phyloP scores from a whole-genome alignment of 768 basidiomycete species.

The Pleurotus ostreatus region DNA sequence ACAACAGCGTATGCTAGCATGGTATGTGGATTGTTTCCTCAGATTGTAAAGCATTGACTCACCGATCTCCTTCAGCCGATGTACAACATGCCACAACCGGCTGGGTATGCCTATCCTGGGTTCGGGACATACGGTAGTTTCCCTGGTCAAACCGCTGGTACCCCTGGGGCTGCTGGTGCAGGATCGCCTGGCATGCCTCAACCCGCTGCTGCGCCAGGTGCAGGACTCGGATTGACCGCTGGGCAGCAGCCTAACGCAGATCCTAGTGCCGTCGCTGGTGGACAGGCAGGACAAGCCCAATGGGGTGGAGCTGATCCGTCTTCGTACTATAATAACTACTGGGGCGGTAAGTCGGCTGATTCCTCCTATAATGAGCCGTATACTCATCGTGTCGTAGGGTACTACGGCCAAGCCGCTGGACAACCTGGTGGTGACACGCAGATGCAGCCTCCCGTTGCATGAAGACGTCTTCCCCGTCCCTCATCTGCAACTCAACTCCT shows the following conservation, averaged over 20 bases:
- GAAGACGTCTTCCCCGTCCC: slow-evolving; percentile 7
- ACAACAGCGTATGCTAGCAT: slow-evolving; percentile 72
- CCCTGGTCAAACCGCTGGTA: slow-evolving; percentile 52
- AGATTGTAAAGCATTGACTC: background rate
- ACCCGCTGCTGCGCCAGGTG: slow-evolving; percentile 46
- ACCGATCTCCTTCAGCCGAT: slow-evolving; percentile 51
- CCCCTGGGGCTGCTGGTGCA: slow-evolving; percentile 42
- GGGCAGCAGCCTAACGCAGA: slow-evolving; percentile 58
- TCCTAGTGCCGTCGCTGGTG: slow-evolving; percentile 47
- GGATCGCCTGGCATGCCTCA: slow-evolving; percentile 61
- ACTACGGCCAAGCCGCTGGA: slow-evolving; percentile 67
- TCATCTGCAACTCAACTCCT: slow-evolving; percentile 7
- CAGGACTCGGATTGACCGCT: slow-evolving; percentile 50
- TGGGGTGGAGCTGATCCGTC: slow-evolving; percentile 75
- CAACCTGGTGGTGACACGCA: slow-evolving; percentile 54
- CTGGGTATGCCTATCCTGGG: slow-evolving; percentile 73
- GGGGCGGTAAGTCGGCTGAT: slow-evolving; percentile 61
- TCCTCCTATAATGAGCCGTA: background rate
- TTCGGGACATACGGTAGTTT: slow-evolving; percentile 74
- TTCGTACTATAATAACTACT: slow-evolving; percentile 77
- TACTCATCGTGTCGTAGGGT: slow-evolving; percentile 42
- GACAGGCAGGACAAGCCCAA: slow-evolving; percentile 64
- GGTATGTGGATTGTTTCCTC: slow-evolving; percentile 41
- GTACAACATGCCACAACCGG: slow-evolving; percentile 88
- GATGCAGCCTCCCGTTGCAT: slow-evolving; percentile 30